Evolutionary conservation across 1,284 basidiomycete genomes (phyloP), one percentile per base, ranked within the genome.

Genomic region (Veloporphyrellus conicus): DNA sequence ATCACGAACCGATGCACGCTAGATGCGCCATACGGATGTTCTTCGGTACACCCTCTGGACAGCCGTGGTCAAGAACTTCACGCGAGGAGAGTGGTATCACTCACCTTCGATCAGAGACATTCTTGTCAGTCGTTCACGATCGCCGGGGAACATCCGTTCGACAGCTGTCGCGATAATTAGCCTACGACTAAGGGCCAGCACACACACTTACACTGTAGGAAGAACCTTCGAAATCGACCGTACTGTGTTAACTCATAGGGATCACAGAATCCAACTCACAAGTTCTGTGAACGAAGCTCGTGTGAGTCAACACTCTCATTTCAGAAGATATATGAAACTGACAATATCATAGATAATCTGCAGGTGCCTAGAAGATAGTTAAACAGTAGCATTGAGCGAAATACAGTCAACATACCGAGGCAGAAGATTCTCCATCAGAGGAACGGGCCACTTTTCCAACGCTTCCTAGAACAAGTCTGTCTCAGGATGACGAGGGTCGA

Each of bases 281-380:
- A 39, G 59, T 80, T 80, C 77, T 79, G 46, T 33, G 20, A n/a
- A 16, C 1, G 36, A 4, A 4, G 16, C 1, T 14, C 6, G 8
- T 2, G 10, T 65, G 19, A 63, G 48, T 40, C n/a, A 12, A 27
- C 7, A 25, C 35, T 16, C 12, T 16, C 31, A 16, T 33, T 15
- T 32, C 12, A 23, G 34, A 43, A 23, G 20, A 34, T 0, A n/a
- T 25, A n/a, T n/a, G n/a, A 12, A 20, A 75, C 78, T 72, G 54
- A 87, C 85, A 58, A 93, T 87, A 67, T 90, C 89, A 67, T 83
- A 95, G 61, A 94, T 93, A 62, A 94, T 90, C 65, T 93, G 90
- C 80, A 90, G 73, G 61, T 90, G 87, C 52, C 86, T 74, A 34
- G 41, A 47, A 4, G 11, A 28, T n/a, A 22, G 12, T 45, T 40